phyloP scores from a whole-genome alignment of 1,284 basidiomycete genomes.

The Schizophyllum amplum region DNA sequence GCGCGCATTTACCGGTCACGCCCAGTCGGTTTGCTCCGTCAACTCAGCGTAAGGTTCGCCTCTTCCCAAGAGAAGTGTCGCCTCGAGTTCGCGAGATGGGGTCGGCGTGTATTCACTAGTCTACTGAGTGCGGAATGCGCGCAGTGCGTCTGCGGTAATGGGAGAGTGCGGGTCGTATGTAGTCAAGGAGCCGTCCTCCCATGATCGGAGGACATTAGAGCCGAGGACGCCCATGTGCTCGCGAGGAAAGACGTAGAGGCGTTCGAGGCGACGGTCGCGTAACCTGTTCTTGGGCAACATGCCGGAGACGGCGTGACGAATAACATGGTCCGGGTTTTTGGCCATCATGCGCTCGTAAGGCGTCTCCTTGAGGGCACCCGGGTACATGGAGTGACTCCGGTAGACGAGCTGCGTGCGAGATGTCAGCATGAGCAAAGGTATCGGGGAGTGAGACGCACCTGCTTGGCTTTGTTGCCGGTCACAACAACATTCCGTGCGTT shows the following conservation, averaged over 20 bases:
- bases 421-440: too few relatives aligned
- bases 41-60: too few relatives aligned
- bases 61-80: too few relatives aligned
- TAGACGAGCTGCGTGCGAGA: conserved; percentile 74
- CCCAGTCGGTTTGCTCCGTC: too few relatives aligned
- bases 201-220: conserved; percentile 62
- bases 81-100: not conserved
- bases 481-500: conserved; percentile 82
- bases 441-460: conserved; percentile 34
- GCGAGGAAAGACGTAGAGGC: conserved; percentile 81
- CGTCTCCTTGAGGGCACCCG: conserved; percentile 90
- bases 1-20: too few relatives aligned
- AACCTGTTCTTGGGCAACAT: conserved; percentile 97
- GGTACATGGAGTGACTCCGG: conserved; percentile 87
- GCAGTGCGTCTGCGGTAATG: conserved; percentile 26
- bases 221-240: conserved; percentile 63
- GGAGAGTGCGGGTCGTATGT: conserved; percentile 37
- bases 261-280: conserved; percentile 75
- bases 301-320: conserved; percentile 90
- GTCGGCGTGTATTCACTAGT: conserved; percentile 15
- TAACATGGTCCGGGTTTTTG: conserved; percentile 89
- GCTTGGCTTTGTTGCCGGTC: conserved; percentile 85
- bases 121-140: too few relatives aligned
- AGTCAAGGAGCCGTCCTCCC: conserved; percentile 66
- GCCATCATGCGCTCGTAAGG: conserved; percentile 78